Base-by-base conservation (phyloP, 345 rosid species). In the Citropsis articulata region DNA sequence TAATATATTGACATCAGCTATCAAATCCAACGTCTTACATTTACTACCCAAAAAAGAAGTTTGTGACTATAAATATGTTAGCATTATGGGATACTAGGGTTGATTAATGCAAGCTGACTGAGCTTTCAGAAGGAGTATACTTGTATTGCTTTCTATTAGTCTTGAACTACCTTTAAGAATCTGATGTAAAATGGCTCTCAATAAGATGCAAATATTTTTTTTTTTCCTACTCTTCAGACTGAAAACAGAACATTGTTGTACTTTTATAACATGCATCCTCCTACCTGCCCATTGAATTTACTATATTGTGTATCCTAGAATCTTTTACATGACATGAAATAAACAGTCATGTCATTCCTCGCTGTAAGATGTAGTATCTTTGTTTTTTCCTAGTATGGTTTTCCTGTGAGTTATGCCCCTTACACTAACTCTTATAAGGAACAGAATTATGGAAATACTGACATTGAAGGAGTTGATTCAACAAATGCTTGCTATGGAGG, bases 401-500 rank as follows among this genome's bases (percentile, higher is more conserved):
- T 0, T 62, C 13, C 13, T 62, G 21, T 74, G 38, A 27, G 21
- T 21, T 45, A 40, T 74, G 42, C 40, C 9, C 8, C 45, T 62
- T 61, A 19, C 28, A 10, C 3, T 61, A 8, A 61, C 36, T 38
- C 57, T 9, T 64, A 30, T 45, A 42, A 62, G 31, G 4, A 77
- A 64, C 90, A 93, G 98, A 86, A 92, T 84, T 81, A 83, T 82
- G 99, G 98, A 55, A 97, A 97, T 84, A 89, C 97, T 14, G 98
- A 97, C 80, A 91, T 94, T 31, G 98, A 94, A 87, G 99, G 98
- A 27, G 99, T 97, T 67, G 99, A 94, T 86, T 94, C 98, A 7
- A 87, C 92, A 31, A 96, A 94, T 87, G 98, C 97, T 70, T 96
- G 99, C 86, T 96, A 96, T 79, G 98, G 99, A 4, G 78, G 78